These are phyloP conservation scores for Eucalyptus cloeziana DNA, from an alignment of 345 rosid species.

Conservation along the genomic window DNA sequence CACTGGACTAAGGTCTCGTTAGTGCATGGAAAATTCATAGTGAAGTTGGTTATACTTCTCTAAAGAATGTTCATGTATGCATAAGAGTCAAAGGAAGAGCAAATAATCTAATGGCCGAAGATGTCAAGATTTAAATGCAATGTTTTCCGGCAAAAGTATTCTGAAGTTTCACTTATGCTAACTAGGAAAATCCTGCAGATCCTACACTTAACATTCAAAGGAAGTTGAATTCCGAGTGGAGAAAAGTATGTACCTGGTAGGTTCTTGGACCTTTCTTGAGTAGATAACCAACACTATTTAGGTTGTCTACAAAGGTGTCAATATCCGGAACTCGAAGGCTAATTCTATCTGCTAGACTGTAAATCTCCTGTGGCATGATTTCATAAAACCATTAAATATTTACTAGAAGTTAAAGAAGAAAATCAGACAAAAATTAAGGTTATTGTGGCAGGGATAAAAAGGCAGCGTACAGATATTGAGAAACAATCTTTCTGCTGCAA, in stretches of 20 bases:
- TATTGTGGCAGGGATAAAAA: background rate
- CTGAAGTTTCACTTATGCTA: background rate
- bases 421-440: background rate
- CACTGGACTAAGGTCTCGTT: background rate
- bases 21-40: background rate
- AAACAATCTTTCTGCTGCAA: conserved; percentile 82
- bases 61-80: background rate
- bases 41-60: background rate
- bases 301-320: conserved; percentile 75
- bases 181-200: background rate
- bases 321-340: conserved; percentile 84
- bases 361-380: conserved; percentile 61
- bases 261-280: conserved; percentile 91
- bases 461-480: conserved; percentile 55
- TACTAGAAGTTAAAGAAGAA: background rate
- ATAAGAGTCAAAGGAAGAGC: background rate
- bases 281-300: conserved; percentile 76
- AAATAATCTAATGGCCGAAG: background rate
- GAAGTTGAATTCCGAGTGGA: background rate
- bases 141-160: background rate
- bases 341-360: conserved; percentile 86
- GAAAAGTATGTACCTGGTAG: conserved; percentile 54
- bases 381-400: background rate
- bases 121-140: background rate
- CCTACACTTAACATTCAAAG: background rate